phyloP scores from a whole-genome alignment of 2,329 filamentous ascomycete genomes.

The Aspergillus ochraceus region DNA sequence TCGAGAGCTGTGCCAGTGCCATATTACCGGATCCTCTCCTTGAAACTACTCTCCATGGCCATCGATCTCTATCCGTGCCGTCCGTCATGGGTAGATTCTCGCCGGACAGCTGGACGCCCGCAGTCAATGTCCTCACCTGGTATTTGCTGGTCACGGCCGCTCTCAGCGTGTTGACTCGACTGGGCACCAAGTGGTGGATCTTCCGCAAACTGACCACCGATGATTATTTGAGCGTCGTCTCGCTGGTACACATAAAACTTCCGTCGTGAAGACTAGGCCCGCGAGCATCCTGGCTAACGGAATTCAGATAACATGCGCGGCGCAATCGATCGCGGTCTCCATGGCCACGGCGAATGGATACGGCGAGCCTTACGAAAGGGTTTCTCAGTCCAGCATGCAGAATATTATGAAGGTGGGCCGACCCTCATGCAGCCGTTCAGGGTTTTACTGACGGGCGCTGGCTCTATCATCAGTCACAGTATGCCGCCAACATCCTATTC shows the following conservation, averaged over 20 bases:
- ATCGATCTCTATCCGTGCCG: not conserved
- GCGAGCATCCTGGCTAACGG: not conserved
- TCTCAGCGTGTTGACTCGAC: conserved; percentile 23
- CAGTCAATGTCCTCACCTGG: conserved; percentile 27
- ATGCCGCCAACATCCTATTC: conserved; percentile 24
- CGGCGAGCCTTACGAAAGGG: conserved; percentile 18
- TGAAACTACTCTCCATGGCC: not conserved
- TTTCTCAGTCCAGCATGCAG: conserved; percentile 10
- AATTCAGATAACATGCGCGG: conserved; percentile 13
- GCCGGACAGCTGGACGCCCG: conserved; percentile 14
- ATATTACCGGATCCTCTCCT: not conserved
- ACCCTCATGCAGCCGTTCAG: not conserved
- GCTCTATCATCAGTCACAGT: conserved; percentile 20
- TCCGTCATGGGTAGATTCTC: not conserved
- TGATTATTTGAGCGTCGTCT: conserved; percentile 22
- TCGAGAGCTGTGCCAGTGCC: not conserved
- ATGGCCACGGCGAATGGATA: conserved; percentile 23
- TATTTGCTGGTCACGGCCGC: conserved; percentile 27
- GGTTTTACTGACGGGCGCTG: not conserved
- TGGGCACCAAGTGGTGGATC: conserved; percentile 26
- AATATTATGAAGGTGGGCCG: conserved; percentile 22
- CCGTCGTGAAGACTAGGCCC: not conserved
- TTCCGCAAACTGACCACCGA: conserved; percentile 24
- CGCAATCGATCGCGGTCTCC: conserved; percentile 23
- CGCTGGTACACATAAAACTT: conserved; percentile 18